phyloP scores from a whole-genome alignment of 2,329 filamentous ascomycete genomes.

The Colletotrichum gloeosporioides region DNA sequence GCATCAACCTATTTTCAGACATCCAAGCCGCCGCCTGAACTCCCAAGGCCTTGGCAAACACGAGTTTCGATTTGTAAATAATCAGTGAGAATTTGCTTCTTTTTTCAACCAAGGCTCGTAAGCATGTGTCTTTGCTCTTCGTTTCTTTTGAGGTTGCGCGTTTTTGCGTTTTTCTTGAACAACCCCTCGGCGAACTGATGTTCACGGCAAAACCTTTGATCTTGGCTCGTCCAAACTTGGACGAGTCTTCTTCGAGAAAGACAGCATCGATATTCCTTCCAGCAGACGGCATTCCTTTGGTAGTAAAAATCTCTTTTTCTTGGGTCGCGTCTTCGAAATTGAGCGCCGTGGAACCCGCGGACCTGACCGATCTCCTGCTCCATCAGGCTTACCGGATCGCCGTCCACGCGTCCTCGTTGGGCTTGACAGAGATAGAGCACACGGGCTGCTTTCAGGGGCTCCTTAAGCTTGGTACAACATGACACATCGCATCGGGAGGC shows the following conservation, averaged over 20 bases:
- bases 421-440: background rate
- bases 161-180: no score
- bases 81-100: accelerated
- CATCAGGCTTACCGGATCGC: background rate
- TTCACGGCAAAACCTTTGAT: no score
- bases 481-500: background rate
- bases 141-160: background rate
- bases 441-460: background rate
- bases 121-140: accelerated
- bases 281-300: accelerated
- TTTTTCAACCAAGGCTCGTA: background rate
- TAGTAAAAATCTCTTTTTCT: background rate
- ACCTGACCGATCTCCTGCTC: background rate
- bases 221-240: no score
- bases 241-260: no score
- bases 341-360: background rate
- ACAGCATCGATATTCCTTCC: accelerated
- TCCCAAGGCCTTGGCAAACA: accelerated
- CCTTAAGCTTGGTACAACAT: background rate
- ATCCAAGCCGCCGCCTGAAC: background rate
- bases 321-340: background rate
- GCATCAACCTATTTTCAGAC: background rate
- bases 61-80: accelerated
- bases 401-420: background rate
- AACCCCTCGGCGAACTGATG: no score